phyloP scores from a whole-genome alignment of 2,329 filamentous ascomycete species.

The Colletotrichum lentis region DNA sequence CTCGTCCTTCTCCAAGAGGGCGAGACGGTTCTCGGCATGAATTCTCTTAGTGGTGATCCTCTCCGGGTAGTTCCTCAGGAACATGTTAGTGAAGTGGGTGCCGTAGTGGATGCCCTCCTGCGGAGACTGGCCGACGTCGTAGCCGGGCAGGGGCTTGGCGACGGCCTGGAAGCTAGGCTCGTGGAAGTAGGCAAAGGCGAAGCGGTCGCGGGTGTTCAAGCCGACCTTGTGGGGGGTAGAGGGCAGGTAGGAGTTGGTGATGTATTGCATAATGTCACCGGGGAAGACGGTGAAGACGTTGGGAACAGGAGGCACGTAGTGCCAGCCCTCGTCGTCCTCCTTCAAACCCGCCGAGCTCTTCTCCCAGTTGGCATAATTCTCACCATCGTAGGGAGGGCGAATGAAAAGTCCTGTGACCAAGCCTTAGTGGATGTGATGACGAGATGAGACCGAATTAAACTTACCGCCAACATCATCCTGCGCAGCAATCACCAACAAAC shows the following conservation, averaged over 20 bases:
- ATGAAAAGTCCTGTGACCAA: constrained; percentile 52
- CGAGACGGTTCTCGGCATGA: constrained; percentile 46
- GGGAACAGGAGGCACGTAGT: constrained; percentile 56
- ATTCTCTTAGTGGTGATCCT: constrained; percentile 54
- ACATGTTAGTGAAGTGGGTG: constrained; percentile 63
- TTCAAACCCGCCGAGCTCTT: constrained; percentile 53
- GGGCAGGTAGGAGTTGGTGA: constrained; percentile 55
- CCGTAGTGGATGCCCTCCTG: constrained; percentile 58
- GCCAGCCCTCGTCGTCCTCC: constrained; percentile 57
- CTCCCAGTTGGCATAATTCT: constrained; percentile 57
- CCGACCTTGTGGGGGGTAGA: constrained; percentile 62
- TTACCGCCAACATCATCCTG: constrained; percentile 60
- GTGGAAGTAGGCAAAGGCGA: constrained; percentile 61
- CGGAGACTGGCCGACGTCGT: constrained; percentile 45
- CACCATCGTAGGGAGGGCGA: constrained; percentile 51
- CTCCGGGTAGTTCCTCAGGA: constrained; percentile 58
- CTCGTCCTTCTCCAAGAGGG: constrained; percentile 41
- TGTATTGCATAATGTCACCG: constrained; percentile 62
- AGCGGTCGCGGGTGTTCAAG: constrained; percentile 57
- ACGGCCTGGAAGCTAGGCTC: constrained; percentile 59
- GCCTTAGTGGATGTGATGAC: background rate
- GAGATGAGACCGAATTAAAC: background rate
- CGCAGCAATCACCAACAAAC: constrained; percentile 59
- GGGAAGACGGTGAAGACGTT: constrained; percentile 60
- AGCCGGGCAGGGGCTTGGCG: constrained; percentile 53